phyloP scores from a whole-genome alignment of 2,329 filamentous ascomycete genomes.

The Nannizziopsis barbatae region DNA sequence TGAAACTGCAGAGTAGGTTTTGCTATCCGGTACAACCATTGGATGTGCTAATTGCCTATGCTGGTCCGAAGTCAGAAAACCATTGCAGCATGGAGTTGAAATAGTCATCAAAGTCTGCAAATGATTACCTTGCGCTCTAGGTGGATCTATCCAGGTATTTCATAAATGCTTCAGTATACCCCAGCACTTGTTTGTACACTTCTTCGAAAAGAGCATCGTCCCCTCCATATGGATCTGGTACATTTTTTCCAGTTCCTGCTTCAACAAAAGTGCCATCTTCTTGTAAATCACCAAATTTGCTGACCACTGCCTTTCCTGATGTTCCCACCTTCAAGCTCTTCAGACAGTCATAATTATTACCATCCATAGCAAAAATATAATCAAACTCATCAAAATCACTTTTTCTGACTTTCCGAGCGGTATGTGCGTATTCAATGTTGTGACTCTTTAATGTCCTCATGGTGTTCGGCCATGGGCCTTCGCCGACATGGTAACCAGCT shows the following conservation, averaged over 20 bases:
- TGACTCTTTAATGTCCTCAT: conserved; percentile 64
- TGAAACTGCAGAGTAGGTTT: too few species aligned
- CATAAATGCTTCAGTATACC: conserved; percentile 69
- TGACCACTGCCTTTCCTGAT: conserved; percentile 43
- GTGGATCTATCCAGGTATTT: conserved; percentile 38
- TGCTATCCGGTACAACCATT: too few species aligned
- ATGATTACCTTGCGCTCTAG: too few species aligned
- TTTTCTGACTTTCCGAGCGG: conserved; percentile 58
- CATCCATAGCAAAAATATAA: conserved; percentile 93
- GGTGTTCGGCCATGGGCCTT: conserved; percentile 69
- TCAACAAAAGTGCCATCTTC: conserved; percentile 37
- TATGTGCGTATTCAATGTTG: conserved; percentile 68
- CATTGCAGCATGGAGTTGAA: too few species aligned
- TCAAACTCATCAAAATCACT: conserved; percentile 77
- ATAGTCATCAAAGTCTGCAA: too few species aligned
- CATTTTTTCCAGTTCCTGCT: conserved; percentile 50
- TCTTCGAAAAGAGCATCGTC: conserved; percentile 66
- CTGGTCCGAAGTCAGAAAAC: too few species aligned
- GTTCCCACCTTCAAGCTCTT: conserved; percentile 39
- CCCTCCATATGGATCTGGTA: conserved; percentile 91
- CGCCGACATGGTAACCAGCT: conserved; percentile 70
- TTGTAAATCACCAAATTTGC: conserved; percentile 78
- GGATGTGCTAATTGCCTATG: too few species aligned
- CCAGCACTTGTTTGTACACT: conserved; percentile 72
- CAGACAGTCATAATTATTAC: conserved; percentile 63